These are phyloP conservation scores for Lathyrus tuberosus DNA, from an alignment of 306 rosid species.

Conservation along the genomic window DNA sequence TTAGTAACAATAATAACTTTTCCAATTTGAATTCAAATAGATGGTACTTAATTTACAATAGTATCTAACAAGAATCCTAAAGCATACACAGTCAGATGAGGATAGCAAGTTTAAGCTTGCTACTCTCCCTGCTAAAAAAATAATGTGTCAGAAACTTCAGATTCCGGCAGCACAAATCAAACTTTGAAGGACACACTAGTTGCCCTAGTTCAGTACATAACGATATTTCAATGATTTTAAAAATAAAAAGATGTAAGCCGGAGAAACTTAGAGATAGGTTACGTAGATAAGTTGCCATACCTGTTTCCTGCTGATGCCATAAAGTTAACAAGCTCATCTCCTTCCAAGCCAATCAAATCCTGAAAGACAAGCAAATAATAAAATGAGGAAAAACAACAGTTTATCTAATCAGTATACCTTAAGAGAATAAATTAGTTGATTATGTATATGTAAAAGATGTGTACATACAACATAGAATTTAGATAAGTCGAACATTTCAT, in stretches of 20 bases:
- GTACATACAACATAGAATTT: slow-evolving; percentile 77
- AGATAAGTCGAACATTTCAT: slow-evolving; percentile 61
- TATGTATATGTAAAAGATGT: slow-evolving; percentile 22
- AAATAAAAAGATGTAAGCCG: slow-evolving; percentile 23
- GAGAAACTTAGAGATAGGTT: slow-evolving; percentile 5
- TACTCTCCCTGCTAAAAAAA: slow-evolving; percentile 10
- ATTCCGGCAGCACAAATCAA: slow-evolving; percentile 10
- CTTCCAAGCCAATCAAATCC: slow-evolving; percentile 83
- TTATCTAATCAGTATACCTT: slow-evolving; percentile 7
- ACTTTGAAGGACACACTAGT: slow-evolving; percentile 1
- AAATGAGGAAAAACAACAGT: slow-evolving; percentile 28
- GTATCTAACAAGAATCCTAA: slow-evolving; percentile 26
- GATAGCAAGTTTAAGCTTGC: slow-evolving; percentile 26
- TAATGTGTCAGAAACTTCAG: slow-evolving; percentile 17
- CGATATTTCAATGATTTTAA: slow-evolving; percentile 24
- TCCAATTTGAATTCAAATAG: slow-evolving; percentile 18
- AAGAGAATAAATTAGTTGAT: slow-evolving; percentile 27
- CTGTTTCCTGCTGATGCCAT: slow-evolving; percentile 65
- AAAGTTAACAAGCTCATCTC: slow-evolving; percentile 68
- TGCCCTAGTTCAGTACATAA: slow-evolving; percentile 27
- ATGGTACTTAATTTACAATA: slow-evolving; percentile 13
- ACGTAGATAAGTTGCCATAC: slow-evolving; percentile 48
- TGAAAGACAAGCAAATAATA: slow-evolving; percentile 39
- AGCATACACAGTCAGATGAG: neutral
- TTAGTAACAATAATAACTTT: neutral